Conservation (phyloP, 2,329 filamentous ascomycete genomes). For the Monosporascus sp. region DNA sequence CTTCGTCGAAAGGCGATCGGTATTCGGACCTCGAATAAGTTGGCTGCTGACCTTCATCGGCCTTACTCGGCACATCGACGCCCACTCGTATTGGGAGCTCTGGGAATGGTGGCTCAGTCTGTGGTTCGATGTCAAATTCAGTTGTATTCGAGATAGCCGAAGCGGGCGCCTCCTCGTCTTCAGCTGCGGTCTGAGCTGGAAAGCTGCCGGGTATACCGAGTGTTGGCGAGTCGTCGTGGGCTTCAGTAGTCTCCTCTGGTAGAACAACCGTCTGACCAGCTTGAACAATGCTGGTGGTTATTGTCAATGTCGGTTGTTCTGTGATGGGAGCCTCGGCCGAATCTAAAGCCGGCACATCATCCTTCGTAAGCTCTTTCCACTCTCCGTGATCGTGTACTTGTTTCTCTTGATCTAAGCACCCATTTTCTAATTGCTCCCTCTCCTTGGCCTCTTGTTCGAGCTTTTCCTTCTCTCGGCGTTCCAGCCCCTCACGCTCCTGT, state of each 20-base stretch:
- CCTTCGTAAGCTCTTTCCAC: conserved; percentile 1
- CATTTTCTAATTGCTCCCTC: conserved; percentile 1
- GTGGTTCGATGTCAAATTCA: conserved; percentile 68
- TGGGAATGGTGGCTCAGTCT: conserved; percentile 47
- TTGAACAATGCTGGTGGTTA: conserved; percentile 11
- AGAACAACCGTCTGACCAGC: conserved; percentile 5
- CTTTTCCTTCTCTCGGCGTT: conserved; percentile 10
- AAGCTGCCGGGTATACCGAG: conserved; percentile 63
- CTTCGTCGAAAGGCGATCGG: conserved; percentile 46
- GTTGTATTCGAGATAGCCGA: conserved; percentile 60
- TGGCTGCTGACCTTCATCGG: conserved; percentile 18
- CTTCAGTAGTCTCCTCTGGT: conserved; percentile 1
- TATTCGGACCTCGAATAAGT: conserved; percentile 36
- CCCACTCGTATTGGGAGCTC: conserved; percentile 19
- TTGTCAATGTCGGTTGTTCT: conserved; percentile 14
- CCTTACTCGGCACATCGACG: conserved; percentile 11
- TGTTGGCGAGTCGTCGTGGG: conserved; percentile 53
- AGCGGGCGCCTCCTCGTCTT: conserved; percentile 43
- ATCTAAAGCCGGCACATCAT: conserved; percentile 3
- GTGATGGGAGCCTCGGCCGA: conserved; percentile 9
- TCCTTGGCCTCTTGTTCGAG: conserved; percentile 8
- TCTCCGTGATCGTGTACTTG: conserved; percentile 1
- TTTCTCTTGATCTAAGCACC: background rate
- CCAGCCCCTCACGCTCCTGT: conserved; percentile 3
- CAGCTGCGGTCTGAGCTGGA: conserved; percentile 34